Percentiles rank a stretch among this genome's conserved stretches.
Conservation (phyloP, 495 filamentous ascomycete species). For the Podospora bellae-mahoneyi region DNA sequence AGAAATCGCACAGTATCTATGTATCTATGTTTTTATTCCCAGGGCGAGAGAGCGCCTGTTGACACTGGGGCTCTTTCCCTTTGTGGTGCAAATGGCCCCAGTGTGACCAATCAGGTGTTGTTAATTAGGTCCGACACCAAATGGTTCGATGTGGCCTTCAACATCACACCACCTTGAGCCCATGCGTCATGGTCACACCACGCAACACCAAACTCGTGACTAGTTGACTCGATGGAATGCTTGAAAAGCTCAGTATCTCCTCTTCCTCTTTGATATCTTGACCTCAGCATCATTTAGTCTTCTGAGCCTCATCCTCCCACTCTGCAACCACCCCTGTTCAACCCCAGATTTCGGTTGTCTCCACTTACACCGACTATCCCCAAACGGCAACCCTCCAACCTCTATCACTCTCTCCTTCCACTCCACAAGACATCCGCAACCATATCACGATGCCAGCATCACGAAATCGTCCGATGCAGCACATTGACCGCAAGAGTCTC, state of each 20-base stretch:
- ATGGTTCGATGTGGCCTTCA: constrained; percentile 2
- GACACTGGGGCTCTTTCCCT: neutral
- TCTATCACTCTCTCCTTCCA: neutral
- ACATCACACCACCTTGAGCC: constrained; percentile 17
- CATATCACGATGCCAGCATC: constrained; percentile 28
- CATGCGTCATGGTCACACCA: constrained; percentile 19
- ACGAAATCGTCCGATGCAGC: constrained; percentile 42
- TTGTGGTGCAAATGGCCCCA: neutral
- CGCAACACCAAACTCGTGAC: neutral
- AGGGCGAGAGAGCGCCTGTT: neutral
- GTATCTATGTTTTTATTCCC: neutral
- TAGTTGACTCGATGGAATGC: neutral
- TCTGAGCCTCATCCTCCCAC: neutral
- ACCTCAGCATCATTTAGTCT: constrained; percentile 8
- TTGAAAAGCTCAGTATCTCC: constrained; percentile 11
- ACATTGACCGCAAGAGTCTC: constrained; percentile 65
- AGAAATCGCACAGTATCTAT: neutral
- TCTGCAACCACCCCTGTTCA: neutral
- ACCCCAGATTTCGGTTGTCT: neutral
- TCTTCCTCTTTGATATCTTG: neutral
- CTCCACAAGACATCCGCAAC: neutral
- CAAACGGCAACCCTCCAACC: neutral
- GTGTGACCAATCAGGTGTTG: constrained; percentile 1
- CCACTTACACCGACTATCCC: constrained; percentile 1
- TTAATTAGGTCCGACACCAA: neutral